Base-by-base conservation (phyloP, 139 green algal genomes). In the Yamagishiella unicocca region DNA sequence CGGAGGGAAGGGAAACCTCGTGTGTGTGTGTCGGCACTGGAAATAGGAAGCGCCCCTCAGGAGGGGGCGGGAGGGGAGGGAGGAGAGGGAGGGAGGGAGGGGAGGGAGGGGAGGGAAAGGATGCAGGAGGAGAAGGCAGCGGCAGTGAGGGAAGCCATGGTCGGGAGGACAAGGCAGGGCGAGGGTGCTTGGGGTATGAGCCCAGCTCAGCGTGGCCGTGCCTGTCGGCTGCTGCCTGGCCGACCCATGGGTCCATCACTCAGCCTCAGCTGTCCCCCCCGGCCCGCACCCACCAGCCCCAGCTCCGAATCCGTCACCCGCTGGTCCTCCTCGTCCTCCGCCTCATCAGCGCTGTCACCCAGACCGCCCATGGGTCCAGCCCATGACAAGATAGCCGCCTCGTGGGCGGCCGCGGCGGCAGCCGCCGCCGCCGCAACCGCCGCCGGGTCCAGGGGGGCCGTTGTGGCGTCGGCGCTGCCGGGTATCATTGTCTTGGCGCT, bases 301-400 rank as follows among this genome's bases (percentile, higher is more conserved):
- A 86, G 80, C 80, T 86, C 62, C 62, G 77, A 29, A 19, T 86
- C 80, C 43, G 62, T 38, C 25, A 86, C 64, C 31, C 17, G 1
- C 9, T 21, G 40, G 7, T 77, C 80, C 62, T 86, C 80, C 62
- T 77, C 62, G 0, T 86, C 80, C 64, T 86, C 80, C 21, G 46
- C 27, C 78, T 83, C 76, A 43, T 73, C 38, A 2, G 4, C 78
- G 10, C 64, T n/a, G 0, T 82, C 74, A 14, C 50, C 74, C 33
- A 55, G 14, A 38, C 31, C 74, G 53, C 50, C 50, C 50, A 78
- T 25, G 25, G 70, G 17, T 12, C 70, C 70, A 10, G 40, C 70
- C 70, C 38, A 53, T 14, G 40, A 53, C 38, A 35, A 24, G 19
- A 78, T 24, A 33, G 37, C 70, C 37, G 54, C 8, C 50, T 53